Conservation (phyloP, 352 stramenopile genomes). For the Phytopythium boreale region DNA sequence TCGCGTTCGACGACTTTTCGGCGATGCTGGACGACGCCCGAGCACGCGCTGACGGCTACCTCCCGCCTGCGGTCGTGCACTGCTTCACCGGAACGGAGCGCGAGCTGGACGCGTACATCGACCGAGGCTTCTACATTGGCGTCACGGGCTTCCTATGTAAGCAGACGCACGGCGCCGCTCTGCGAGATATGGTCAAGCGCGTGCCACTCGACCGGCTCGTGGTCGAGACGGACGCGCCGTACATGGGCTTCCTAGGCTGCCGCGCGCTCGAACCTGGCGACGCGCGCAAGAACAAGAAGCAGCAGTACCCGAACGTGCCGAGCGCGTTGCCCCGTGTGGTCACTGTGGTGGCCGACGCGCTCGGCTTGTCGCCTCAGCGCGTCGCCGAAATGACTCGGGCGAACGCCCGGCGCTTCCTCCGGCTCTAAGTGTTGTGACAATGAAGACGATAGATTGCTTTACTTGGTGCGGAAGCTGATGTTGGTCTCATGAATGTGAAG, state of each 20-base stretch:
- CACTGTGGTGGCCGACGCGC: conserved; percentile 46
- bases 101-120: conserved; percentile 76
- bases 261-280: conserved; percentile 24
- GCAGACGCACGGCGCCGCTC: conserved; percentile 41
- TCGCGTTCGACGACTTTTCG: conserved; percentile 76
- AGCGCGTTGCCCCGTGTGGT: conserved; percentile 59
- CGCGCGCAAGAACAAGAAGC: conserved; percentile 30
- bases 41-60: conserved; percentile 28
- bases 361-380: conserved; percentile 43
- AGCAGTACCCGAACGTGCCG: conserved; percentile 80
- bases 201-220: conserved; percentile 83
- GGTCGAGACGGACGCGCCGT: conserved; percentile 92
- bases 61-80: conserved; percentile 78
- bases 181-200: conserved; percentile 52
- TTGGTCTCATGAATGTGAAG: too few relatives aligned
- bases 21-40: conserved; percentile 55
- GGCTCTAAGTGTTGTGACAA: conserved; percentile 15
- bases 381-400: conserved; percentile 54
- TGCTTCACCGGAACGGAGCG: conserved; percentile 86
- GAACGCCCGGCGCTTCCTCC: conserved; percentile 75
- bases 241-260: conserved; percentile 86
- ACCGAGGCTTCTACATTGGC: conserved; percentile 82
- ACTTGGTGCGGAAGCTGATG: background rate
- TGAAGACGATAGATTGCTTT: background rate
- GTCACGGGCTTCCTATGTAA: conserved; percentile 91